phyloP scores from a whole-genome alignment of 108 stramenopile species.

The Cyclostephanos tholiformis region DNA sequence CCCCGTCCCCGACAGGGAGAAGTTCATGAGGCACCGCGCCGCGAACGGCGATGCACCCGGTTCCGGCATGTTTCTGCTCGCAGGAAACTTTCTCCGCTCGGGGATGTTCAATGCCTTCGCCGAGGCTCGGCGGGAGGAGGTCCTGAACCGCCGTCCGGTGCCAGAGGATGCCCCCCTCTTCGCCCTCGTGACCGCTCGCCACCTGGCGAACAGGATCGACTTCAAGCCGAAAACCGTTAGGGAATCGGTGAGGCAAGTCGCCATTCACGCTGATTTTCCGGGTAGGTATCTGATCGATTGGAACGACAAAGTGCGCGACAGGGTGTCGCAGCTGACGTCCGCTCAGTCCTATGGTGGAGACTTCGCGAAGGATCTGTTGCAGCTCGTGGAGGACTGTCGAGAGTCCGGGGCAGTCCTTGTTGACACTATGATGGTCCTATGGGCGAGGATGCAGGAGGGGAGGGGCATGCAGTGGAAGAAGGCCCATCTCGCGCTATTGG shows the following conservation, averaged over 20 bases:
- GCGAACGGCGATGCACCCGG: slow-evolving; percentile 36
- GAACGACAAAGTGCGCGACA: slow-evolving; percentile 35
- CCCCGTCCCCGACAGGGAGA: slow-evolving; percentile 45
- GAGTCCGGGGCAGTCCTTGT: slow-evolving; percentile 41
- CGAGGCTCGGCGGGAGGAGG: slow-evolving; percentile 32
- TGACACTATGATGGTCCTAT: slow-evolving; percentile 51
- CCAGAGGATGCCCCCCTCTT: slow-evolving; percentile 52
- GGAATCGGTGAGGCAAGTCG: slow-evolving; percentile 36
- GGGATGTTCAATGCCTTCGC: slow-evolving; percentile 43
- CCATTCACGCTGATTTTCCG: slow-evolving; percentile 29
- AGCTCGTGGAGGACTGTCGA: slow-evolving; percentile 44
- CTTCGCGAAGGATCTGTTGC: slow-evolving; percentile 24
- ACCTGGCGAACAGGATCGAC: slow-evolving; percentile 47
- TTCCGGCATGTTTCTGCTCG: slow-evolving; percentile 47
- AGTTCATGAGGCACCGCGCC: slow-evolving; percentile 42
- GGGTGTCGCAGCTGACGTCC: slow-evolving; percentile 51
- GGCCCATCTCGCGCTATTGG: slow-evolving; percentile 42
- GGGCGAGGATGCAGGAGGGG: slow-evolving; percentile 55
- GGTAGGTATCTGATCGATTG: slow-evolving; percentile 34
- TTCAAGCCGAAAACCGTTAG: slow-evolving; percentile 43
- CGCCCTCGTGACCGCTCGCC: slow-evolving; percentile 33
- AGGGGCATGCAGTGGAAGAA: slow-evolving; percentile 53
- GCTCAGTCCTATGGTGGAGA: slow-evolving; percentile 46
- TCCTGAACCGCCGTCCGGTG: slow-evolving; percentile 31
- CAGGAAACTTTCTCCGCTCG: slow-evolving; percentile 32